Evolutionary conservation across 257 asterid genomes (phyloP).

Genomic region (Nicotiana knightiana): DNA sequence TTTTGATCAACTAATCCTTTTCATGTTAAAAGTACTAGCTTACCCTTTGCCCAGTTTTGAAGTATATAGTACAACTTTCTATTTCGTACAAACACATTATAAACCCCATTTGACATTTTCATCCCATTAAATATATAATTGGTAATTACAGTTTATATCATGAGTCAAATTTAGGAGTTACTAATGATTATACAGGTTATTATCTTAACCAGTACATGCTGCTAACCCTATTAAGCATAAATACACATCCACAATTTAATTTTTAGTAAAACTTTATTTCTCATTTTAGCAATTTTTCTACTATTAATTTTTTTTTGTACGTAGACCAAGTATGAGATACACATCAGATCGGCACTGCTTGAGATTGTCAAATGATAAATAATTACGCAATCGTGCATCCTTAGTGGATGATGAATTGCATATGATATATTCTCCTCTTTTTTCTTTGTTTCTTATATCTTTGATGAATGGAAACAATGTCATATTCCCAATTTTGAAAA

Average conservation of each 20-base stretch:
- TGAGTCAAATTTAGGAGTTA: background rate
- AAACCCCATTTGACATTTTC: background rate
- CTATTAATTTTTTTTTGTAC: background rate
- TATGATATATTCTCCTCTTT: background rate
- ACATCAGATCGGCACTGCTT: background rate
- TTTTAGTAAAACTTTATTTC: background rate
- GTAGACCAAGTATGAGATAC: background rate
- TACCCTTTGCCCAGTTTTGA: background rate
- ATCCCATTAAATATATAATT: background rate
- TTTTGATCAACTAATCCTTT: background rate
- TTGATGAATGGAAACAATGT: slow-evolving; percentile 39
- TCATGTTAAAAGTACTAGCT: background rate
- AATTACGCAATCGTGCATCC: background rate
- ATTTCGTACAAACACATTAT: background rate
- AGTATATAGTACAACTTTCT: slow-evolving; percentile 2
- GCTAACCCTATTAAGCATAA: background rate
- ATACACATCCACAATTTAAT: too few relatives aligned
- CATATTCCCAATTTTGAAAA: slow-evolving; percentile 33
- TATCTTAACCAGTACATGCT: background rate
- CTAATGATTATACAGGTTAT: background rate
- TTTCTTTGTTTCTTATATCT: background rate
- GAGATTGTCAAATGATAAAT: background rate
- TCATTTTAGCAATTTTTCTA: background rate
- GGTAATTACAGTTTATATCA: background rate
- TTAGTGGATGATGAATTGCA: background rate